phyloP scores from a whole-genome alignment of 306 rosid species.

The Prosopis cineraria region DNA sequence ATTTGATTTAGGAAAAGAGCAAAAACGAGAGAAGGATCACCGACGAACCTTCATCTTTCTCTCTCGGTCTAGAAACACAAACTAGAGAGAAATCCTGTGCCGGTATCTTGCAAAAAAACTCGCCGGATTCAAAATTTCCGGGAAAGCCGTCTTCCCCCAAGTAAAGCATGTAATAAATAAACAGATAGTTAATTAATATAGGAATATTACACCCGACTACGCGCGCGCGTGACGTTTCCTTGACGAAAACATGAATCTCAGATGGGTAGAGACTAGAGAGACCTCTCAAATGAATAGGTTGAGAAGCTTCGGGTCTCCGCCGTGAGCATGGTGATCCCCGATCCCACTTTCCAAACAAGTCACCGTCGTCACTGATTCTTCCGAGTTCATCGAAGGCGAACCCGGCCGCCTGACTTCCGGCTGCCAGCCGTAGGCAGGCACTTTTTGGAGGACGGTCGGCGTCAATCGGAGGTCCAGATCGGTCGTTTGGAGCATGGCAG shows the following conservation, averaged over 20 bases:
- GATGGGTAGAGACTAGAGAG: background rate
- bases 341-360: slow-evolving; percentile 56
- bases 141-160: slow-evolving; percentile 31
- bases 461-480: slow-evolving; percentile 84
- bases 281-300: slow-evolving; percentile 70
- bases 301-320: slow-evolving; percentile 69
- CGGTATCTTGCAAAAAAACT: slow-evolving; percentile 68
- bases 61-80: slow-evolving; percentile 35
- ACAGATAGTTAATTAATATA: background rate
- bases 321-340: slow-evolving; percentile 43
- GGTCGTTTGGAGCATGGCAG: slow-evolving; percentile 33
- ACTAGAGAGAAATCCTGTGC: slow-evolving; percentile 71
- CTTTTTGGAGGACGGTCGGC: slow-evolving; percentile 52
- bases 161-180: background rate
- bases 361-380: slow-evolving; percentile 79
- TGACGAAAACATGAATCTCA: slow-evolving; percentile 38
- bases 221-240: slow-evolving; percentile 39
- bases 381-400: slow-evolving; percentile 89
- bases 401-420: slow-evolving; percentile 55
- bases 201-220: slow-evolving; percentile 31
- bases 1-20: background rate
- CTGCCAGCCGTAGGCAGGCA: slow-evolving; percentile 8
- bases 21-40: slow-evolving; percentile 42
- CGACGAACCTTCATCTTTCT: slow-evolving; percentile 81
- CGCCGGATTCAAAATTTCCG: slow-evolving; percentile 53